Percentiles rank a stretch among this genome's conserved stretches.
Evolutionary conservation across 305 asterid species (phyloP).

Genomic region (Fraxinus albicans): DNA sequence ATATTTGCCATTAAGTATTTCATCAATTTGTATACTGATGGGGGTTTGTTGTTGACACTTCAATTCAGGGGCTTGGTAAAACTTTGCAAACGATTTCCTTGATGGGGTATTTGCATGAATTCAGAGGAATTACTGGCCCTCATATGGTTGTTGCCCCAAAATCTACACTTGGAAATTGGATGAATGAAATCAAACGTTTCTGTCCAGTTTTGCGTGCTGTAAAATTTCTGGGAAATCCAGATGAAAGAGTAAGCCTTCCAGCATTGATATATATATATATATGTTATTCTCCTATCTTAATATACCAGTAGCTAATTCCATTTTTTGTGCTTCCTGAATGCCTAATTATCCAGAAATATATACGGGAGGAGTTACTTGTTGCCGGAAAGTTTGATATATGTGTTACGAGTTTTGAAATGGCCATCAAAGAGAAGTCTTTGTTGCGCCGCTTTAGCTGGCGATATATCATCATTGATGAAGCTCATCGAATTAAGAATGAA

Average conservation of each 20-base stretch:
- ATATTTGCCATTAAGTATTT: constrained; percentile 6
- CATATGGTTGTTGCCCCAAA: constrained; percentile 99
- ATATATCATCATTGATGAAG: constrained; percentile 95
- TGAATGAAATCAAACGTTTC: constrained; percentile 97
- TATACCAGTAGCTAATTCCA: constrained; percentile 6
- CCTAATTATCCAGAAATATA: constrained; percentile 56
- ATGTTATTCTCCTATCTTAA: constrained; percentile 9
- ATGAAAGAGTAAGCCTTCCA: constrained; percentile 76
- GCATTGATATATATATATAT: not conserved
- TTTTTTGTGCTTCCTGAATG: constrained; percentile 10
- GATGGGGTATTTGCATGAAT: constrained; percentile 91
- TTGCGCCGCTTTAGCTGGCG: constrained; percentile 98
- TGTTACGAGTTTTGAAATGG: constrained; percentile 99
- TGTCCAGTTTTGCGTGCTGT: constrained; percentile 92
- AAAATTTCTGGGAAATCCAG: constrained; percentile 97
- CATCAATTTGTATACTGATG: constrained; percentile 3
- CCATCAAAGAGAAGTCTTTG: constrained; percentile 85
- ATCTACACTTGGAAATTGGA: constrained; percentile 99
- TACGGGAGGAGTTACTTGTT: constrained; percentile 90
- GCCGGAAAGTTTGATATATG: constrained; percentile 98
- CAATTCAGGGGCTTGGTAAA: constrained; percentile 87
- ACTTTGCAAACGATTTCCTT: constrained; percentile 97
- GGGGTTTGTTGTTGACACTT: constrained; percentile 8
- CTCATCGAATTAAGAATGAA: constrained; percentile 97
- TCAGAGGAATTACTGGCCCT: constrained; percentile 97